phyloP scores from a whole-genome alignment of 73 alveolate species.

The Stentor coeruleus region DNA sequence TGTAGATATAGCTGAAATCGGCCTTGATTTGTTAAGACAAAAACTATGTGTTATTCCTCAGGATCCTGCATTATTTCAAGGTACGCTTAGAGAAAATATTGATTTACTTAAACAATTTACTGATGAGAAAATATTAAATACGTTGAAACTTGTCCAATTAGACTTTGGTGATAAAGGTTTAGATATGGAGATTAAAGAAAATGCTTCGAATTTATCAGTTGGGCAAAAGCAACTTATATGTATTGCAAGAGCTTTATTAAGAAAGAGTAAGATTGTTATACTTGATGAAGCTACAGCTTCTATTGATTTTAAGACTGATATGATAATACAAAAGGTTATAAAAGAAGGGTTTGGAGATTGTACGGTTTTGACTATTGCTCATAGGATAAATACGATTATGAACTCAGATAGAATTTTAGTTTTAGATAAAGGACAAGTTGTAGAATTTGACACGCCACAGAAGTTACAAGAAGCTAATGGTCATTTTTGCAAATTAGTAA shows the following conservation, averaged over 20 bases:
- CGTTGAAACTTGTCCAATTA: constrained; percentile 65
- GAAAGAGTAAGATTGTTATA: constrained; percentile 50
- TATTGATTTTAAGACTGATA: constrained; percentile 73
- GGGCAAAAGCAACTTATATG: constrained; percentile 72
- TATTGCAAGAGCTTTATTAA: constrained; percentile 78
- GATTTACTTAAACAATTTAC: constrained; percentile 70
- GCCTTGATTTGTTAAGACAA: constrained; percentile 60
- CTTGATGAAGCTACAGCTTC: constrained; percentile 91
- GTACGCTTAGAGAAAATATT: constrained; percentile 78
- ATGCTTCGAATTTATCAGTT: constrained; percentile 78
- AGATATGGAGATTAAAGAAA: constrained; percentile 59
- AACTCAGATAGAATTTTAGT: constrained; percentile 63
- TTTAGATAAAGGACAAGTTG: constrained; percentile 57
- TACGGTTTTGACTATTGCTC: constrained; percentile 67
- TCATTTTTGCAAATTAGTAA: no score
- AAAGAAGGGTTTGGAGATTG: constrained; percentile 46
- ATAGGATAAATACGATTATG: constrained; percentile 60
- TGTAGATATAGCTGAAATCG: constrained; percentile 60
- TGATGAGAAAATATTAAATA: constrained; percentile 58
- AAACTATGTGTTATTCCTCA: constrained; percentile 81
- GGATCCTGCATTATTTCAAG: constrained; percentile 83
- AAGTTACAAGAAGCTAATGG: no score
- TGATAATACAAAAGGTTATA: constrained; percentile 56
- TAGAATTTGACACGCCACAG: constrained; percentile 51
- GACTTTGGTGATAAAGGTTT: constrained; percentile 56